A percentile compares a stretch with the other conserved stretches of the same genome.
phyloP scores from a whole-genome alignment of 306 rosid species.

The Quillaja saponaria region DNA sequence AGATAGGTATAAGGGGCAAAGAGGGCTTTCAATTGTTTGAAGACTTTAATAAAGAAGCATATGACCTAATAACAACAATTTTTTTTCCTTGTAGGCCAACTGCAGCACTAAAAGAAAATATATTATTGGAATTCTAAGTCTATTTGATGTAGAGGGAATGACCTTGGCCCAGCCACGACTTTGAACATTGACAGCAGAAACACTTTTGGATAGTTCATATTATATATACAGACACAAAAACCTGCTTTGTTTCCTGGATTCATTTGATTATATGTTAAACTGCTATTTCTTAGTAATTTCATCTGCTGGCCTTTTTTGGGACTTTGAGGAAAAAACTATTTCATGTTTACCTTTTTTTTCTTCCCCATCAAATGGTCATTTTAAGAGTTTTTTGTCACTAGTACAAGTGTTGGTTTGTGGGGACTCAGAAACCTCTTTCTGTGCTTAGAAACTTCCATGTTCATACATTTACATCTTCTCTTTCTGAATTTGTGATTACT shows the following conservation, averaged over 20 bases:
- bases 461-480: too few species aligned
- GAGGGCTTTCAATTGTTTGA: constrained; percentile 22
- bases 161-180: constrained; percentile 36
- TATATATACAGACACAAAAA: constrained; percentile 1
- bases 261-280: too few species aligned
- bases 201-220: constrained; percentile 19
- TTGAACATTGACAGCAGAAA: constrained; percentile 32
- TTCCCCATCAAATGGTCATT: too few species aligned
- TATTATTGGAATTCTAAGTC: background rate
- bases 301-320: constrained; percentile 9
- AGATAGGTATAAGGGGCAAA: constrained; percentile 22
- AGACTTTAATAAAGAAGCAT: constrained; percentile 23
- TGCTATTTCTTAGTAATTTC: constrained; percentile 29
- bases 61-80: constrained; percentile 23
- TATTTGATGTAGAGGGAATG: background rate
- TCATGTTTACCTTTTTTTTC: too few species aligned
- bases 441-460: too few species aligned
- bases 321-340: background rate
- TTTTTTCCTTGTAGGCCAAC: constrained; percentile 27
- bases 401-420: too few species aligned
- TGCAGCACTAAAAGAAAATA: background rate
- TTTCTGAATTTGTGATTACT: too few species aligned
- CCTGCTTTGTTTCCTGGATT: background rate
- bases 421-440: too few species aligned
- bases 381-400: too few species aligned